Percentiles rank a stretch among this genome's conserved stretches.
These are phyloP conservation scores for Acanthamoeba culbertsoni DNA, from an alignment of 208 protist genomes.

Conservation along the genomic window DNA sequence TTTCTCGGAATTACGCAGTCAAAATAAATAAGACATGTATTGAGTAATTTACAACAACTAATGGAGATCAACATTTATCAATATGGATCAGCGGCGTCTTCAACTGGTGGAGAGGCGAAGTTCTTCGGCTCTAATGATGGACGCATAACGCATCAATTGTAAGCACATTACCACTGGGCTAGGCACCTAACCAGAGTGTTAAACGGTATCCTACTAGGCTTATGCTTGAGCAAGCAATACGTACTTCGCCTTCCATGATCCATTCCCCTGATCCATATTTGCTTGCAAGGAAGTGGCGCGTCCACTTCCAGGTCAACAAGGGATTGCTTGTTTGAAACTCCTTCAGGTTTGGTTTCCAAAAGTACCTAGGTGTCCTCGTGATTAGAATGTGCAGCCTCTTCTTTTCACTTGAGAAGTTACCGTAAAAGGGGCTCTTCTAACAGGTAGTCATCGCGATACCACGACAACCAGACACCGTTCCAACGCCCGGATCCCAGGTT, in stretches of 20 bases:
- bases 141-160: slow-evolving; percentile 53
- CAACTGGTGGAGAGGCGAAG: background rate
- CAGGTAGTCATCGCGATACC: background rate
- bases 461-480: slow-evolving; percentile 55
- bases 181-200: background rate
- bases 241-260: slow-evolving; percentile 68
- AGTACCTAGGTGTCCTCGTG: slow-evolving; percentile 25
- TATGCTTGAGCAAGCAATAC: background rate
- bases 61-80: too few relatives aligned
- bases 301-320: slow-evolving; percentile 73
- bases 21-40: too few relatives aligned
- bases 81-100: background rate
- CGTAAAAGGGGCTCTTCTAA: slow-evolving; percentile 27
- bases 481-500: background rate
- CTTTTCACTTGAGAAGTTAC: background rate
- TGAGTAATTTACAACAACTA: too few relatives aligned
- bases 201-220: background rate
- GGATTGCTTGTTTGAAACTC: slow-evolving; percentile 53
- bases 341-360: slow-evolving; percentile 61
- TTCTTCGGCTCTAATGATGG: background rate
- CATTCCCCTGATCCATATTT: slow-evolving; percentile 63
- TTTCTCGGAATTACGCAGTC: too few relatives aligned
- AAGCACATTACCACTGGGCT: slow-evolving; percentile 59
- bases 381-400: background rate
- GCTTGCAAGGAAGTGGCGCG: slow-evolving; percentile 64